Evolutionary conservation across 345 rosid genomes (phyloP).

Genomic region (Corymbia maculata): DNA sequence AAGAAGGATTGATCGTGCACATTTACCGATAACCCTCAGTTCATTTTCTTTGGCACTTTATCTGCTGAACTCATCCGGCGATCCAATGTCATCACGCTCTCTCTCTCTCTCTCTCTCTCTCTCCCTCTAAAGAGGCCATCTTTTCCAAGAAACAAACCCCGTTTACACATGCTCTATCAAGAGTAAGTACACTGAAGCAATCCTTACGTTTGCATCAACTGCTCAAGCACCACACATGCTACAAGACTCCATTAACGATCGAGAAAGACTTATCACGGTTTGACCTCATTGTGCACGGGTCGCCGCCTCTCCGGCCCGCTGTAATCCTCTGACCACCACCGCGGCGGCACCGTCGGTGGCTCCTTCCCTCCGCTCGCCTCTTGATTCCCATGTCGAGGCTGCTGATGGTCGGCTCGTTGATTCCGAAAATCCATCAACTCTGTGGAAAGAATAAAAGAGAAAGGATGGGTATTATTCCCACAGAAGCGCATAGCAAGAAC

Average conservation of each 20-base stretch:
- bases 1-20: neutral
- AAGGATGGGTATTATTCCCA: neutral
- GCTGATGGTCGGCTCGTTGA: neutral
- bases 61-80: neutral
- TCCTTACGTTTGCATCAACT: neutral
- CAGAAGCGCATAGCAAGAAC: neutral
- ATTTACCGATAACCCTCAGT: neutral
- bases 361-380: neutral
- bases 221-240: neutral
- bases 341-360: neutral
- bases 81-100: neutral
- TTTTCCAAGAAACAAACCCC: neutral
- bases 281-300: conserved; percentile 13
- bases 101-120: neutral
- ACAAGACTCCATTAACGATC: neutral
- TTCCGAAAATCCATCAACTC: neutral
- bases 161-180: neutral
- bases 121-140: neutral
- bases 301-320: neutral
- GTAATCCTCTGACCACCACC: conserved; percentile 20
- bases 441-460: neutral
- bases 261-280: conserved; percentile 6
- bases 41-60: neutral
- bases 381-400: neutral
- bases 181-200: neutral